Conservation (phyloP, 2,329 filamentous ascomycete genomes). For the Xylariales sp. region DNA sequence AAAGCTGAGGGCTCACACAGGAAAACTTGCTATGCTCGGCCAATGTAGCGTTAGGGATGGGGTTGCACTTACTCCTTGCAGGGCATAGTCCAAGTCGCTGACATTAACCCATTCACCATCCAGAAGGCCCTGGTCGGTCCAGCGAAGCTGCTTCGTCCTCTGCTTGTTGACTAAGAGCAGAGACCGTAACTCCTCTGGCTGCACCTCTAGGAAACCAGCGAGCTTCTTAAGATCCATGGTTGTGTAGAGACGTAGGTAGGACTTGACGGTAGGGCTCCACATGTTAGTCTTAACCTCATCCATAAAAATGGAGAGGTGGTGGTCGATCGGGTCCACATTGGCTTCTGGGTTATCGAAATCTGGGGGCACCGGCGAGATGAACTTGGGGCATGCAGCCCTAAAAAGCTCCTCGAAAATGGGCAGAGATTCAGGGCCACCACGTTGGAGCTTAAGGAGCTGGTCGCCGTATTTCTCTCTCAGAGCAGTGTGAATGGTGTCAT, state of each 20-base stretch:
- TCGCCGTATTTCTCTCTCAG: slow-evolving; percentile 99
- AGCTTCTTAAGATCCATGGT: slow-evolving; percentile 99
- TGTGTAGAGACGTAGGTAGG: slow-evolving; percentile 98
- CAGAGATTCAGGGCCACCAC: slow-evolving; percentile 92
- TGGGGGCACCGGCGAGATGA: slow-evolving; percentile 96
- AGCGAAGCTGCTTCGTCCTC: slow-evolving; percentile 94
- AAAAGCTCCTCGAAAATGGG: slow-evolving; percentile 99
- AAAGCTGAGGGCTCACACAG: slow-evolving; percentile 44
- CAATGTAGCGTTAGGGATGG: slow-evolving; percentile 2
- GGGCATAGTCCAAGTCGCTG: slow-evolving; percentile 95
- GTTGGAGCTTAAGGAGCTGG: slow-evolving; percentile 96
- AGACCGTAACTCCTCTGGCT: slow-evolving; percentile 93
- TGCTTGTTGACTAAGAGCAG: slow-evolving; percentile 99
- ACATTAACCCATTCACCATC: slow-evolving; percentile 94
- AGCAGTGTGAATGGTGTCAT: slow-evolving; percentile 98
- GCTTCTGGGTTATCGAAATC: slow-evolving; percentile 97
- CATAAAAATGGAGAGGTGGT: slow-evolving; percentile 98
- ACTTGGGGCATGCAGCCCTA: slow-evolving; percentile 97
- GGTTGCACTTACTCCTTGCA: slow-evolving; percentile 81
- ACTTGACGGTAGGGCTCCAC: slow-evolving; percentile 97
- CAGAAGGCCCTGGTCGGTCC: slow-evolving; percentile 88
- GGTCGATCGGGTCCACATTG: slow-evolving; percentile 97
- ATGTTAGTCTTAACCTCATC: slow-evolving; percentile 99
- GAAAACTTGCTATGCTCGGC: slow-evolving; percentile 37
- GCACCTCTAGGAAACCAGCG: slow-evolving; percentile 94